Evolutionary conservation across 768 basidiomycete species (phyloP), one percentile per base, ranked within the genome.

Genomic region (Leccinum longicurvipes): DNA sequence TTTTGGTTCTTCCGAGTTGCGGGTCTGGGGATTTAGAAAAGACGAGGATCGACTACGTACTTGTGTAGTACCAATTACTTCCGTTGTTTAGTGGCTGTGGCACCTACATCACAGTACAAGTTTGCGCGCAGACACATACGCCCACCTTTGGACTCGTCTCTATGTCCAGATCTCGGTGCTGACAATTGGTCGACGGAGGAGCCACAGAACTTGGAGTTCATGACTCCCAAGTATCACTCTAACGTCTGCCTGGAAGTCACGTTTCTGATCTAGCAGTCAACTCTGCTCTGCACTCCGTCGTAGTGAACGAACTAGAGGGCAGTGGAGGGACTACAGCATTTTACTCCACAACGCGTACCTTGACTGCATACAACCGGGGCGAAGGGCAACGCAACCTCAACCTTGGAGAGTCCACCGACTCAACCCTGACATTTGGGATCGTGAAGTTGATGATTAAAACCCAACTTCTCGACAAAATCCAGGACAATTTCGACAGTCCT

Each of bases 261-360:
- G 6, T 79, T 99, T 19, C 85, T 51, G 95, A 98, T 71, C 79
- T 99, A n/a, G 95, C 95, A 1, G 89, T 98, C 57, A 88, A 99
- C 67, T 86, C 97, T 0, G 88, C 98, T 4, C 76, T 98, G 10
- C 97, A 98, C 63, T 95, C 96, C 2, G 83, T 95, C 36, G 77
- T 96, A 54, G 92, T 99, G 60, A 98, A 99, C 74, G 97, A 99
- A 68, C 80, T 99, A 62, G 97, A 99, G 72, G 97, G 97, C 2
- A 92, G 89, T 56, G 93, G 1, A 95, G 95, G 3, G n/a, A 79
- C 93, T 6, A 92, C 95, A 0, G 91, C 93, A 0, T 98, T 98
- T 65, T 94, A 98, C 67, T 91, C 93, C 0, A 85, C 89, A 6
- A 91, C 93, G 3, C 92, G 86, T 65, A 98, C 91, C 17, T 74